Base-by-base conservation (phyloP, 371 early-diverging fungal species). In the Mortierella sp. region DNA sequence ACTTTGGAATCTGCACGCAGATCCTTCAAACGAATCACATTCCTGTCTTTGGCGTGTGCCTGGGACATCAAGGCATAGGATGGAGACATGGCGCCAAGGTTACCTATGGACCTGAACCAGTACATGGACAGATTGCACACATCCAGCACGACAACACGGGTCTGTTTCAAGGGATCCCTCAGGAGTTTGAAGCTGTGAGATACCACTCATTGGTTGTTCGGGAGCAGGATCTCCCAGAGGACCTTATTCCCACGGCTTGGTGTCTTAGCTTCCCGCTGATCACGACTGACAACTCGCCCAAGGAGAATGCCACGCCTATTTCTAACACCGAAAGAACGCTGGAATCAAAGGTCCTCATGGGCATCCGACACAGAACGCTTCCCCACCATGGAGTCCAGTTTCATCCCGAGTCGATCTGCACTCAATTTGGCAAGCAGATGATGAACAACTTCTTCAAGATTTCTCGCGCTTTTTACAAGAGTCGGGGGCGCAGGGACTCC, bases 21-120 rank as follows among this genome's bases (percentile, higher is more conserved):
- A 68, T 96, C 14, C 73, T 97, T 27, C 58, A 82, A 31, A 73
- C 86, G 21, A 54, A 72, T 5, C 71, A 78, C 14, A 79, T 90
- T 59, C 99, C 99, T 2, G 83, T 98, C 12, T 87, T 99, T 58
- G 99, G 99, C 49, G 94, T 99, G 0, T 99, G 99, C 78, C 82
- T 99, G 43, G 99, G 99, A 0, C 95, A 97, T 81, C 99, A 99
- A 79, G 94, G 97, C 7, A 89, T 96, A 24, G 96, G 92, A 1
- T 78, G 85, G 54, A 85, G 84, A 12, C 90, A 92, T 67, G 97
- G 96, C 9, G 94, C 92, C 12, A 87, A 89, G 63, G 92, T 93
- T 80, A 56, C 67, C 61, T 60, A 86, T 63, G 93, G 94, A 16
- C 72, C 83, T 2, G 84, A 86, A 45, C 91, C 94, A 3, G 90